Base-by-base conservation (phyloP, 257 asterid species). In the Solanum bukasovii region DNA sequence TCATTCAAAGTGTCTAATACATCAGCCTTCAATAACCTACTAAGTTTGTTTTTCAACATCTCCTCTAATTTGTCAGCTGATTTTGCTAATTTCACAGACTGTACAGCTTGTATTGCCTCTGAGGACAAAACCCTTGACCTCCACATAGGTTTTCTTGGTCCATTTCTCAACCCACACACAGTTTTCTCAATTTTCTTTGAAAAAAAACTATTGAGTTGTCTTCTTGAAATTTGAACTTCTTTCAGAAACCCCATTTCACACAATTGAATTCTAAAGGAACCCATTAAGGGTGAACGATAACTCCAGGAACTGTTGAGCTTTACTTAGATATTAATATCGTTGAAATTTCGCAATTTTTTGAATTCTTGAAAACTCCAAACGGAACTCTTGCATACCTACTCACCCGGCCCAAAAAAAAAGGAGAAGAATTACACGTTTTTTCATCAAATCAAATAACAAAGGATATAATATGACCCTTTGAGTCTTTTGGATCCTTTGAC, bases 31-130 rank as follows among this genome's bases (percentile, higher is more conserved):
- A 95, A 87, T 85, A 95, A 95, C 93, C 98, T 93, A 89, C 88
- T 72, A 86, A 95, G 88, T 89, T 91, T 93, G 79, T 16, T 90
- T 88, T 52, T 59, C 86, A 94, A 91, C 38, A 94, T 92, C 3
- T 87, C 92, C 59, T 91, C 93, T 90, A 94, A 74, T 87, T 88
- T 92, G 31, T 91, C 71, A 42, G 93, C 84, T 25, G 96, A 92
- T 29, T 88, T 91, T 3, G 98, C 94, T 91, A 95, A 84, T 90
- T 94, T 95, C 87, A 94, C 84, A 46, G 95, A 93, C 34, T 95
- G 97, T 18, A 95, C 97, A n/a, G 93, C 97, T 87, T 93, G 97
- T 87, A 95, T 94, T 11, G 98, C 93, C 86, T 95, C 97, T 5
- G 93, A 89, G 31, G 97, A 94, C 87, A 95, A 94, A 12, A 93